phyloP scores from a whole-genome alignment of 306 rosid genomes.

The Cucurbita argyrosperma region DNA sequence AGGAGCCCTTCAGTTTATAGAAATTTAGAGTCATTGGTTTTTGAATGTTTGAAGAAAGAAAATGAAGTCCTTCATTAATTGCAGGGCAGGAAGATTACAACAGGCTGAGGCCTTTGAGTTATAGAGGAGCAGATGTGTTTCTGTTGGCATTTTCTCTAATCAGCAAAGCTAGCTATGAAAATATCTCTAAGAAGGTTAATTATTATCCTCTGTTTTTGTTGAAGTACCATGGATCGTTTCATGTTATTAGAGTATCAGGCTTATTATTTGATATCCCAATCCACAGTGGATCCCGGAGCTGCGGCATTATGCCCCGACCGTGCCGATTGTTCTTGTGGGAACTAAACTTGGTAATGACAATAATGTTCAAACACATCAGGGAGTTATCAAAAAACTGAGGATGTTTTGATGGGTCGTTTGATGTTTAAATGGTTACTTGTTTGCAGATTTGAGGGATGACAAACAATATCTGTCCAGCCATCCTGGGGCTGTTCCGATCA shows the following conservation, averaged over 20 bases:
- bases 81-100: conserved; percentile 91
- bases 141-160: conserved; percentile 83
- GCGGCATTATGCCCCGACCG: conserved; percentile 42
- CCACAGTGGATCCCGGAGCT: conserved; percentile 39
- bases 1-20: neutral
- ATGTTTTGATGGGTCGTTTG: neutral
- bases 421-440: neutral
- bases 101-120: conserved; percentile 90
- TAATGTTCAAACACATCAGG: neutral
- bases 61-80: neutral
- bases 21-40: neutral
- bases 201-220: neutral
- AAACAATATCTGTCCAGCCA: conserved; percentile 27
- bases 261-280: neutral
- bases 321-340: conserved; percentile 39
- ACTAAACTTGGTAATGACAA: conserved; percentile 30
- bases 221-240: neutral
- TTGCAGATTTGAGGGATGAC: conserved; percentile 33
- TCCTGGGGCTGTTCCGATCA: conserved; percentile 31
- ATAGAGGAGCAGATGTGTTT: conserved; percentile 94
- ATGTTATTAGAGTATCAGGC: neutral
- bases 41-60: neutral
- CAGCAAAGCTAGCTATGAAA: conserved; percentile 92
- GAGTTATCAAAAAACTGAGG: neutral
- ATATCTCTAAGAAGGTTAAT: conserved; percentile 71